phyloP scores from a whole-genome alignment of 1,139 yeast genomes.

The Tardiomyces blankii region DNA sequence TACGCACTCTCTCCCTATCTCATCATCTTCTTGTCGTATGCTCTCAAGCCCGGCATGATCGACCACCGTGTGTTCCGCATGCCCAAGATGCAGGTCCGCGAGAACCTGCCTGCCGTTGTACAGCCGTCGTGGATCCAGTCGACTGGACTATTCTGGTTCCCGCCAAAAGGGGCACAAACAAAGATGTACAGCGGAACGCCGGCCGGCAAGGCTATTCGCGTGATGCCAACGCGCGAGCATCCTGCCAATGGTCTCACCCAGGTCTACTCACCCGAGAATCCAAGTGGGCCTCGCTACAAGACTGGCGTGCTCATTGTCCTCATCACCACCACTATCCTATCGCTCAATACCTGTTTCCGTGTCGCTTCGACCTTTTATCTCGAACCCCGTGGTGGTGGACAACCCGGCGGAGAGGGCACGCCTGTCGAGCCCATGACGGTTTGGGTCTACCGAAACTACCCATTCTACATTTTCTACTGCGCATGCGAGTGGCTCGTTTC shows the following conservation, averaged over 20 bases:
- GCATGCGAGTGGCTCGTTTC: conserved; percentile 49
- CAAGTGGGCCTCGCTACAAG: conserved; percentile 36
- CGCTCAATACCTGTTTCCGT: conserved; percentile 49
- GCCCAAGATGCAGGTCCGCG: conserved; percentile 10
- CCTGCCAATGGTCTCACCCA: conserved; percentile 29
- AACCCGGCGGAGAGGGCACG: conserved; percentile 5
- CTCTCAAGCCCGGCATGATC: conserved; percentile 44
- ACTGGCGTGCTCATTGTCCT: conserved; percentile 34
- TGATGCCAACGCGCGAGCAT: conserved; percentile 30
- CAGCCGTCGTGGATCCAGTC: conserved; percentile 78
- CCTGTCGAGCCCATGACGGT: conserved; percentile 20
- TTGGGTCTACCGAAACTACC: conserved; percentile 42
- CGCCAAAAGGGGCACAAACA: conserved; percentile 28
- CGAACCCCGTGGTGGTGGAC: conserved; percentile 20
- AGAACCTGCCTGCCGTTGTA: conserved; percentile 34
- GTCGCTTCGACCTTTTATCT: conserved; percentile 40
- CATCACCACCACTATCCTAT: conserved; percentile 41
- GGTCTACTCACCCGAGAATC: conserved; percentile 22
- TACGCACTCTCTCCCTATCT: conserved; percentile 46
- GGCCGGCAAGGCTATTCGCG: conserved; percentile 33
- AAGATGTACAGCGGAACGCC: conserved; percentile 12
- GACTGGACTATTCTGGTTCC: conserved; percentile 45
- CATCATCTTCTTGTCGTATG: conserved; percentile 41
- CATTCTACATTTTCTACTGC: conserved; percentile 61
- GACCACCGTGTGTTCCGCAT: conserved; percentile 37